Percentiles rank a stretch among this genome's conserved stretches.
These are phyloP conservation scores for Populus davidiana DNA, from an alignment of 345 rosid genomes.

Conservation along the genomic window DNA sequence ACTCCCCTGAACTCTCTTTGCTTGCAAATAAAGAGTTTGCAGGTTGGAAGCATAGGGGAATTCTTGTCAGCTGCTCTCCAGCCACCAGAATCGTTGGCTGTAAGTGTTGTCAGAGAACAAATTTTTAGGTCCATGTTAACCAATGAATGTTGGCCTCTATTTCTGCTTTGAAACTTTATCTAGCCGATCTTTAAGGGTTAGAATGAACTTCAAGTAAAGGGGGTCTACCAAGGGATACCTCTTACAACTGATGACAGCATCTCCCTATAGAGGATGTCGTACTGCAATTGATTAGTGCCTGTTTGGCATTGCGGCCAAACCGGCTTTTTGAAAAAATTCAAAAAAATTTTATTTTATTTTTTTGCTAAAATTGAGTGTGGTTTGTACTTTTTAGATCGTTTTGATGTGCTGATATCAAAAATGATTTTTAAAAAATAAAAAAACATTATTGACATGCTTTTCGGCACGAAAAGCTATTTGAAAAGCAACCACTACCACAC, in stretches of 20 bases:
- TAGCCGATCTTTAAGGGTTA: neutral
- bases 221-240: neutral
- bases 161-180: neutral
- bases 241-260: neutral
- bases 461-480: too few species aligned
- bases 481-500: too few species aligned
- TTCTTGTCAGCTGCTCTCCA: conserved; percentile 95
- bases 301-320: too few species aligned
- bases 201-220: neutral
- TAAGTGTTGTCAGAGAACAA: conserved; percentile 39
- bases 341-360: too few species aligned
- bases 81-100: conserved; percentile 85
- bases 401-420: too few species aligned
- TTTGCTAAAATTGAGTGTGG: too few species aligned
- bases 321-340: too few species aligned
- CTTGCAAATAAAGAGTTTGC: conserved; percentile 96
- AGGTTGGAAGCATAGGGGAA: conserved; percentile 80
- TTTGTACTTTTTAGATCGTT: too few species aligned
- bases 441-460: too few species aligned
- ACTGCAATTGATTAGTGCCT: neutral
- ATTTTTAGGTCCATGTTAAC: neutral
- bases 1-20: conserved; percentile 98
- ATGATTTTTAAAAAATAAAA: too few species aligned
- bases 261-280: neutral
- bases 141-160: neutral